Base-by-base conservation (phyloP, 306 rosid genomes). In the Acmispon strigosus region DNA sequence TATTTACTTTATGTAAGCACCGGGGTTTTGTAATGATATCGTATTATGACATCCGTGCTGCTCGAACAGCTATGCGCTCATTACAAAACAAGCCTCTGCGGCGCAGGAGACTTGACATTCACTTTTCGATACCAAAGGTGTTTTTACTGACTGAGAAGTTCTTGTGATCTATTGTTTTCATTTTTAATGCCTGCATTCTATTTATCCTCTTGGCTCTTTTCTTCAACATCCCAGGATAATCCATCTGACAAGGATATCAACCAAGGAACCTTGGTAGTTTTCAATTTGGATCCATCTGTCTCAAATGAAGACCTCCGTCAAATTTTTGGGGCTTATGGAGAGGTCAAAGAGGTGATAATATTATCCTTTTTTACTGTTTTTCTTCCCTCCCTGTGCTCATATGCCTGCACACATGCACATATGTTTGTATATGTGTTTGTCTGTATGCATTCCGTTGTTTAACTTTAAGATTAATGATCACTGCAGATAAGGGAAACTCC, bases 11-110 rank as follows among this genome's bases (percentile, higher is more conserved):
- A n/a, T 95, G 99, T 84, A 95, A 95, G 79, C 99, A 91, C 79
- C 82, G 99, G 79, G 99, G 99, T 13, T 95, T 95, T 81, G 99
- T 95, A 71, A 95, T 95, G 99, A 95, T 95, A 83, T 95, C 99
- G 24, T 95, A 95, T 74, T 95, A 87, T 81, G 99, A 95, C 66
- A 95, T 95, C 60, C 99, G 99, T 52, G 84, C 97, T 63, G 96
- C 99, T 84, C 90, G 99, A 73, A 89, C 97, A 71, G 97, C 99
- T 49, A 91, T 95, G 96, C 96, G 97, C 45, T 79, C 85, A 19
- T 84, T 95, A 68, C 99, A 95, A 75, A 91, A 87, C 81, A 95
- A 95, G 78, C 96, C 99, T 50, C 79, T 95, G 77, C 84, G 97
- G 67, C 86, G 99, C 62, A 84, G 99, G 83, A 95, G 91, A 85